Evolutionary conservation across 768 basidiomycete species (phyloP), one percentile per base, ranked within the genome.

Genomic region (Glaciozyma antarctica): DNA sequence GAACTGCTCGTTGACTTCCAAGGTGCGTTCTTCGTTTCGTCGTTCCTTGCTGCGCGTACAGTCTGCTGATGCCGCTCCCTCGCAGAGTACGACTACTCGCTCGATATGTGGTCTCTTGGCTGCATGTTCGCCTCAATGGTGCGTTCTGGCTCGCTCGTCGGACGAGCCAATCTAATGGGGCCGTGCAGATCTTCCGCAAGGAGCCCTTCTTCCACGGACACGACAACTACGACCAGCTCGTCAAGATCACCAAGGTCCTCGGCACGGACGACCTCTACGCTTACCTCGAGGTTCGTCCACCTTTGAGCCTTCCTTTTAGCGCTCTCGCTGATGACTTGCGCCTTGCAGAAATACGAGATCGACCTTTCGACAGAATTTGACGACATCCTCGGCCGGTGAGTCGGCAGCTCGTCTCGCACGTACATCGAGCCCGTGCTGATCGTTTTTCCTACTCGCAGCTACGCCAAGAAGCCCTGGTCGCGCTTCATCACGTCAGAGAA

Each of bases 61-160:
- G 13, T 22, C 19, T n/a, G 17, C 43, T 24, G 44, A 30, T 7
- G 26, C 17, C 15, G n/a, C 47, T n/a, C 47, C 30, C 17, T 34
- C 38, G 9, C 38, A 77, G 91, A 95, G 76, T 98, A 98, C 71
- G 94, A 98, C 77, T 95, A 95, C 76, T 90, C 88, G 77, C 78
- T 97, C 72, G 93, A 98, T 77, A 90, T 98, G 90, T 98, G 94
- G 94, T 92, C 90, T 79, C 86, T 88, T 75, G 94, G 94, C 22
- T 97, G 94, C 76, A 98, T 94, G 91, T 95, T 94, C 77, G 94
- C 94, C 13, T 91, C 89, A 22, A 97, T 98, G 94, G 93, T 94
- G 75, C 71, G 82, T 34, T 65, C 48, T 41, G 15, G 60, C 28
- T 38, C 51, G 24, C 13, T 19, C 26, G 57, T 8, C 19, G 45